A percentile compares a stretch with the other conserved stretches of the same genome.
Evolutionary conservation across 1,284 basidiomycete species (phyloP).

Genomic region (Macrocybe sp.): DNA sequence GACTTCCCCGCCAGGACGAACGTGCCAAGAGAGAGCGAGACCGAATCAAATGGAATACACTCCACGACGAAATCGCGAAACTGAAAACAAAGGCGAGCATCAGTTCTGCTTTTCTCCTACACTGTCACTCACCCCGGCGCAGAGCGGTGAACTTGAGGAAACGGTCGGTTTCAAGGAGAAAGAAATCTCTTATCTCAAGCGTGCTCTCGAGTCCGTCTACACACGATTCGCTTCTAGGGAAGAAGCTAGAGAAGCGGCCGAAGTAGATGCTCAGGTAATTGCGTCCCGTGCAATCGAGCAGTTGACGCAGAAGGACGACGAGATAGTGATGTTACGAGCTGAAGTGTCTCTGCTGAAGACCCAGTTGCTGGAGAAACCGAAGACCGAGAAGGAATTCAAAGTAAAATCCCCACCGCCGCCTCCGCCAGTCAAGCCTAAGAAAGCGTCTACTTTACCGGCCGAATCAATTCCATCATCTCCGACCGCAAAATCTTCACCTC

Average conservation of each 20-base stretch:
- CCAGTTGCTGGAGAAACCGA: conserved; percentile 46
- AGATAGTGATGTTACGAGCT: conserved; percentile 48
- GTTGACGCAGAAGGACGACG: conserved; percentile 66
- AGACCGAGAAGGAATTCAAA: conserved; percentile 71
- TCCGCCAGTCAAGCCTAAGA: conserved; percentile 39
- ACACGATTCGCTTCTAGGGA: conserved; percentile 61
- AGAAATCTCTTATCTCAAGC: conserved; percentile 73
- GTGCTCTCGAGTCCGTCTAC: conserved; percentile 81
- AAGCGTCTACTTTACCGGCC: conserved; percentile 18
- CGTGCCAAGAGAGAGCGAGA: conserved; percentile 75
- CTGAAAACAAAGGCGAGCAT: conserved; percentile 59
- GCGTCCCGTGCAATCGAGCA: conserved; percentile 68
- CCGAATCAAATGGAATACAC: conserved; percentile 64
- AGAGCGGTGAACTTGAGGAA: conserved; percentile 56
- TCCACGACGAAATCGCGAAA: conserved; percentile 75
- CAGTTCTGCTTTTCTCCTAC: conserved; percentile 1
- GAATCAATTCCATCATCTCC: conserved; percentile 22
- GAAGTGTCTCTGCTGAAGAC: conserved; percentile 52
- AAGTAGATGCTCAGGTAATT: conserved; percentile 69
- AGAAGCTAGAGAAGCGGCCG: conserved; percentile 39
- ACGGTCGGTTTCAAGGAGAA: conserved; percentile 56
- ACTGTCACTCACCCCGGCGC: conserved; percentile 3
- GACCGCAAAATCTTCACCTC: conserved; percentile 12
- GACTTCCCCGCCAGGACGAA: conserved; percentile 52
- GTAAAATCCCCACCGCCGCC: conserved; percentile 61